Base-by-base conservation (phyloP, 176 grass and related monocot genomes). In the Poa annua region DNA sequence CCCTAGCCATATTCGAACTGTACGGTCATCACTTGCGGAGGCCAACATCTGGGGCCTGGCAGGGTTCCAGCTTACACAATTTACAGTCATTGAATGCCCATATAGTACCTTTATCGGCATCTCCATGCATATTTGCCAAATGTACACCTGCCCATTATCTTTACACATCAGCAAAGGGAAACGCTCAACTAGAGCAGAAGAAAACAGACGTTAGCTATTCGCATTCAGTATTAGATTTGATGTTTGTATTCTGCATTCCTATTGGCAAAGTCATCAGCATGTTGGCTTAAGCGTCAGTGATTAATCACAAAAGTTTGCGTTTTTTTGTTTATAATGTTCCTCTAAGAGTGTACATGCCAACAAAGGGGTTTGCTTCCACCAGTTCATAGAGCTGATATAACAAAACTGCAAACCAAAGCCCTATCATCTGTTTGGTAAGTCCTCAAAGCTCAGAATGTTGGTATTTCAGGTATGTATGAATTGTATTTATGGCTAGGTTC, bases 31-130 rank as follows among this genome's bases (percentile, higher is more conserved):
- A 39, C 96, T 98, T 36, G 96, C 93, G 10, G 96, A 98, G 65
- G 93, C 96, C 76, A 98, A 49, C 92, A 98, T 92, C 76, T 90
- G 87, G 34, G 96, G 91, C 66, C 74, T 98, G 3, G 21, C 47
- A 64, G 91, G 93, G 81, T 99, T 99, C 96, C 96, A 99, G 55
- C 86, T 88, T 19, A 96, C 93, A 52, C 93, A 94, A 50, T 96
- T 99, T 33, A 99, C 96, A 0, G 86, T 96, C 85, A 82, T 87
- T 3, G 87, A 85, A 80, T 99, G 96, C 20, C 93, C 96, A 32
- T 66, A 77, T 79, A 99, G 77, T 44, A 96, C 75, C 80, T 90
- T 96, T 82, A 99, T 96, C 0, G 96, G 91, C 17, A 11, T 93
- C 78, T 91, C 83, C 7, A 79, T 34, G 50, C 84, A 76, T 75